Base-by-base conservation (phyloP, 2,329 filamentous ascomycete species). In the Amylocarpus encephaloides region DNA sequence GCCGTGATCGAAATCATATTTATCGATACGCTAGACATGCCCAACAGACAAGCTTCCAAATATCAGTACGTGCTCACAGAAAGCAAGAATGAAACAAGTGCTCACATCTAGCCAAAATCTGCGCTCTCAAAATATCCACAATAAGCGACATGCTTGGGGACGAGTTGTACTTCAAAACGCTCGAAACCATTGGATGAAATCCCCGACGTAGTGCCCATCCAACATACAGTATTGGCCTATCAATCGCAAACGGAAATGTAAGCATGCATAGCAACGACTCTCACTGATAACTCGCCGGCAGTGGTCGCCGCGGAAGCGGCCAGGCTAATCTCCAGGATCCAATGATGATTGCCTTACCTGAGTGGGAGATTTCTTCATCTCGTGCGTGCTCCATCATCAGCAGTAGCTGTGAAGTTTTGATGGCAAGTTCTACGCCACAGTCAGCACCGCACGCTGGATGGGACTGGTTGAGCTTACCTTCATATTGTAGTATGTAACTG, bases 401-500 rank as follows among this genome's bases (percentile, higher is more conserved):
- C 12, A 88, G 71, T 33, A 89, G 70, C 59, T 77, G 75, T 43
- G 75, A 79, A 3, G 82, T 81, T 43, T 81, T 77, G 33, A 90
- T 74, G 38, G 86, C 68, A 47, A 90, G 68, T 69, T 89, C 86
- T 87, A 60, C n/a, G 9, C 1, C n/a, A 16, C 3, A n/a, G 33
- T 32, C n/a, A 45, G 43, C 16, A 32, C 50, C 62, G 34, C 46
- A 48, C 19, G 18, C 30, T 16, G 46, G 4, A 43, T 11, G 6
- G 7, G 5, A n/a, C 19, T 7, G 9, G 12, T 29, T 4, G 19
- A 40, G 63, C 74, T 51, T 70, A 88, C 86, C 83, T 77, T 87
- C 74, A 61, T 88, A 86, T 49, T 86, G 78, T 26, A 93, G 71
- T 39, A 77, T 77, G 63, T 89, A 93, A 48, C 75, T 80, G 9